Percentiles rank a stretch among this genome's conserved stretches.
These are phyloP conservation scores for Geosmithia putterillii DNA, from an alignment of 2,329 filamentous ascomycete genomes.

Conservation along the genomic window DNA sequence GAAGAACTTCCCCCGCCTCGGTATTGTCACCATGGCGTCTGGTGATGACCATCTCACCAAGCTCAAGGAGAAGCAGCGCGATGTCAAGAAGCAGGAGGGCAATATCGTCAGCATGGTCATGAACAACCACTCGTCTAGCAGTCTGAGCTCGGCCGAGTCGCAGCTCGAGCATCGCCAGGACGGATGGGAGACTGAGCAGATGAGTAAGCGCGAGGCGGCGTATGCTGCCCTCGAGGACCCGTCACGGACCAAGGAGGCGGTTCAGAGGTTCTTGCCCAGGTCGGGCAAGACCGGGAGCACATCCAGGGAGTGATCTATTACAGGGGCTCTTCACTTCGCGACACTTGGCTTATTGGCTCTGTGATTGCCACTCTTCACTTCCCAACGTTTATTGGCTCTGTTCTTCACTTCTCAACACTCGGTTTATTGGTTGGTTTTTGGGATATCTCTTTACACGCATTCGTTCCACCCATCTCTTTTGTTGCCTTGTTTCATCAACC, in stretches of 20 bases:
- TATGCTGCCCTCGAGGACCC: slow-evolving; percentile 40
- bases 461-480: neutral
- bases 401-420: neutral
- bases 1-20: slow-evolving; percentile 63
- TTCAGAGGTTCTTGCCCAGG: slow-evolving; percentile 13
- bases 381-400: too few relatives aligned
- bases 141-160: slow-evolving; percentile 40
- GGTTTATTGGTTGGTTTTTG: neutral
- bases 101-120: slow-evolving; percentile 39
- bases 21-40: slow-evolving; percentile 64
- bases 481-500: neutral
- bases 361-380: neutral
- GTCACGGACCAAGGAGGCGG: slow-evolving; percentile 24
- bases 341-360: too few relatives aligned
- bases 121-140: slow-evolving; percentile 37
- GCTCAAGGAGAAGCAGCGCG: slow-evolving; percentile 66
- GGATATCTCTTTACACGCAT: neutral
- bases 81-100: slow-evolving; percentile 57
- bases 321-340: too few relatives aligned
- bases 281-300: slow-evolving; percentile 1
- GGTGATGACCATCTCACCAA: slow-evolving; percentile 61
- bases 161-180: slow-evolving; percentile 33
- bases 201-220: slow-evolving; percentile 40
- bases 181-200: slow-evolving; percentile 23
- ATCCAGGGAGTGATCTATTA: too few relatives aligned